A percentile compares a stretch with the other conserved stretches of the same genome.
These are phyloP conservation scores for Citrus reticulata DNA, from an alignment of 345 rosid species.

Conservation along the genomic window DNA sequence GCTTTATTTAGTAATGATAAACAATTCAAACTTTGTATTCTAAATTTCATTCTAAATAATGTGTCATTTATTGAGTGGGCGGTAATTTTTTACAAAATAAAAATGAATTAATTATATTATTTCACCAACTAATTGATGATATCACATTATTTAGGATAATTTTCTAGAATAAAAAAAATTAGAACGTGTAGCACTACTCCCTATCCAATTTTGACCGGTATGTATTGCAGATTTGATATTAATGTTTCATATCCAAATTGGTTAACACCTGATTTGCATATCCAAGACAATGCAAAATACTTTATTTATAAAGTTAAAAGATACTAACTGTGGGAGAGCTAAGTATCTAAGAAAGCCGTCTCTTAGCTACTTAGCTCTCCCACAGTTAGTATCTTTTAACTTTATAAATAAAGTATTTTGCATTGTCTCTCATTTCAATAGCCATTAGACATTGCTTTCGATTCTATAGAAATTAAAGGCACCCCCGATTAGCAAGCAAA, in stretches of 20 bases:
- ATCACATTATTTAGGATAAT: no score
- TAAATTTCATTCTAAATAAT: no score
- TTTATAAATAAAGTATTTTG: not conserved
- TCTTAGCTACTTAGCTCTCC: not conserved
- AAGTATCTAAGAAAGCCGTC: not conserved
- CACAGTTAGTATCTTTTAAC: not conserved
- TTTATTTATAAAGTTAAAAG: no score
- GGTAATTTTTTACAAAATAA: fast-evolving
- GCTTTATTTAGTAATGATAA: no score
- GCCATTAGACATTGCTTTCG: not conserved
- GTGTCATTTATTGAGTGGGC: no score
- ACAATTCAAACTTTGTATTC: no score
- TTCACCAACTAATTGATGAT: no score
- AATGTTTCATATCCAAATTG: not conserved
- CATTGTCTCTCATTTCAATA: not conserved
- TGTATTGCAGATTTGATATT: not conserved
- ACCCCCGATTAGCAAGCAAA: not conserved
- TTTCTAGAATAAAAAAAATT: no score
- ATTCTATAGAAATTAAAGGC: no score
- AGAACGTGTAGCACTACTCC: no score
- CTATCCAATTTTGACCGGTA: not conserved
- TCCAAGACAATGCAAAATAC: not conserved
- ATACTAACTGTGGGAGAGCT: not conserved
- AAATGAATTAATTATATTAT: no score
- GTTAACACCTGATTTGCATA: not conserved